phyloP scores from a whole-genome alignment of 2,329 filamentous ascomycete species.

The Amauroascus verrucosus region DNA sequence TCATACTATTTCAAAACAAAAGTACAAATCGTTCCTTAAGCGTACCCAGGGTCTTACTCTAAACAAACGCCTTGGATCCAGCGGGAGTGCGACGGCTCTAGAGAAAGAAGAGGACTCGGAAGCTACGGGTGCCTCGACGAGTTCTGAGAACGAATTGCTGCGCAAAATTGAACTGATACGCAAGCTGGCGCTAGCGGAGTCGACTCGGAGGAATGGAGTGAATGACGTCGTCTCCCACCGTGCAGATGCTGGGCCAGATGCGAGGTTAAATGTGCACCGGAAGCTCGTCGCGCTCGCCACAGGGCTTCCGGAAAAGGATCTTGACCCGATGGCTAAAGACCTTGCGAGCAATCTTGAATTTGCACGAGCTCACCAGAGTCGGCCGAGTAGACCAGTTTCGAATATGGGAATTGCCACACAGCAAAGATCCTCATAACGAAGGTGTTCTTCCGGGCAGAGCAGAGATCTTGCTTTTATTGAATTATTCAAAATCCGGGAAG shows the following conservation, averaged over 20 bases:
- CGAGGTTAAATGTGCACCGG: conserved; percentile 39
- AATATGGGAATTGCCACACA: background rate
- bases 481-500: no score
- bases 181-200: conserved; percentile 23
- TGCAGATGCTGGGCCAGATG: conserved; percentile 37
- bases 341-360: conserved; percentile 38
- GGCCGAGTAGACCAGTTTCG: conserved; percentile 10
- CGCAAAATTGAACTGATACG: background rate
- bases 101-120: conserved; percentile 10
- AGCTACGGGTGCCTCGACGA: conserved; percentile 11
- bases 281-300: conserved; percentile 40
- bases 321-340: conserved; percentile 40
- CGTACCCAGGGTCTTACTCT: conserved; percentile 34
- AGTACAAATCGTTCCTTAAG: conserved; percentile 37
- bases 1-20: conserved; percentile 29
- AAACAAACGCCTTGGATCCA: conserved; percentile 22
- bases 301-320: conserved; percentile 38
- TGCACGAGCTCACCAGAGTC: conserved; percentile 31
- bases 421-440: background rate
- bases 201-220: conserved; percentile 28
- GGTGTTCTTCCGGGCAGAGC: background rate
- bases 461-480: background rate
- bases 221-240: conserved; percentile 36
- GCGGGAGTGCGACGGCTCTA: background rate
- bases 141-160: conserved; percentile 20